These are phyloP conservation scores for Metarhizium sp. DNA, from an alignment of 2,329 filamentous ascomycete genomes.

Conservation along the genomic window DNA sequence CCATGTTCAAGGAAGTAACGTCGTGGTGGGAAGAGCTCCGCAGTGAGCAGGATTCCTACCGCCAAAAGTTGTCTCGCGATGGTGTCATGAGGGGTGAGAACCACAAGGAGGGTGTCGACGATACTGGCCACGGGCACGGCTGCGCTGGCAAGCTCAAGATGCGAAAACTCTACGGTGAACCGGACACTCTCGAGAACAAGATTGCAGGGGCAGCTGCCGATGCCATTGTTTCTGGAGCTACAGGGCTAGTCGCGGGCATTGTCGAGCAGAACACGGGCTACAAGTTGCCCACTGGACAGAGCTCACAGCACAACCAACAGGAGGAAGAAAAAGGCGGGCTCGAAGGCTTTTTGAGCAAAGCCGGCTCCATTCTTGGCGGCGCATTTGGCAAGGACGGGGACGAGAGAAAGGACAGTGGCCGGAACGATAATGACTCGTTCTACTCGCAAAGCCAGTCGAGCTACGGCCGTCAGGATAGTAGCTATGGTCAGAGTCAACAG, in stretches of 20 bases:
- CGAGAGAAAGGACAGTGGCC: slow-evolving; percentile 41
- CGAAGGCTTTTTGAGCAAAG: slow-evolving; percentile 62
- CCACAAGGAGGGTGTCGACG: slow-evolving; percentile 76
- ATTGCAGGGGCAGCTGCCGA: slow-evolving; percentile 47
- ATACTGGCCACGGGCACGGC: slow-evolving; percentile 78
- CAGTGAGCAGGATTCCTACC: slow-evolving; percentile 55
- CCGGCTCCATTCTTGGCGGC: slow-evolving; percentile 56
- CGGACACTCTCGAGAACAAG: slow-evolving; percentile 42
- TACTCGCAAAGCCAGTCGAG: slow-evolving; percentile 53
- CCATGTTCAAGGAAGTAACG: slow-evolving; percentile 73
- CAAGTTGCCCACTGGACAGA: slow-evolving; percentile 24
- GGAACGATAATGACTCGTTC: slow-evolving; percentile 49
- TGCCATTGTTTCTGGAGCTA: slow-evolving; percentile 48
- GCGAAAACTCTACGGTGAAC: slow-evolving; percentile 52
- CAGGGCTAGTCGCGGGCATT: slow-evolving; percentile 39
- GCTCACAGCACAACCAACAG: slow-evolving; percentile 23
- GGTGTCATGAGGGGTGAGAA: slow-evolving; percentile 73
- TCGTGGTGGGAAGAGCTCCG: slow-evolving; percentile 71
- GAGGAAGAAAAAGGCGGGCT: slow-evolving; percentile 56
- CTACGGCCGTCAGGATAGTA: slow-evolving; percentile 46
- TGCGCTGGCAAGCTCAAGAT: slow-evolving; percentile 71
- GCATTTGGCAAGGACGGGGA: slow-evolving; percentile 47
- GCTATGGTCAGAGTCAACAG: slow-evolving; percentile 53
- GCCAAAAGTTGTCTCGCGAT: slow-evolving; percentile 64
- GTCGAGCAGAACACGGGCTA: slow-evolving; percentile 37